Percentiles rank a stretch among this genome's conserved stretches.
Evolutionary conservation across 202 grass and related monocot species (phyloP).

Genomic region (Elaeis oleifera): DNA sequence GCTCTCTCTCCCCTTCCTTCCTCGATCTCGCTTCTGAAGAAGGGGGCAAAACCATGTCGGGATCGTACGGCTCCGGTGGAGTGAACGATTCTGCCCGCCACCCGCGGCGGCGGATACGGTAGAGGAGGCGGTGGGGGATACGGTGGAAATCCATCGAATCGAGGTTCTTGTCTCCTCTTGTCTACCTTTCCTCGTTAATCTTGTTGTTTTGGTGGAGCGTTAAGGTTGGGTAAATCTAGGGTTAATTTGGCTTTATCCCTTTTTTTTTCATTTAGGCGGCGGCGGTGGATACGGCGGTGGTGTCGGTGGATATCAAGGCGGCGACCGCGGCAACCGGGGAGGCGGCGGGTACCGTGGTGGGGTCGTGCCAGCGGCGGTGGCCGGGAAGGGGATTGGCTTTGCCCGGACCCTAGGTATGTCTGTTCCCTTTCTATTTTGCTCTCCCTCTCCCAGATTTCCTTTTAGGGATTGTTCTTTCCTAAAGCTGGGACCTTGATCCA

Average conservation of each 20-base stretch:
- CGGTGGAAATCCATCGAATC: slow-evolving; percentile 3
- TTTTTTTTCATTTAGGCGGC: neutral
- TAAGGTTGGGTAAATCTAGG: neutral
- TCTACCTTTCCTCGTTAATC: neutral
- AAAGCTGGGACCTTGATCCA: slow-evolving; percentile 35
- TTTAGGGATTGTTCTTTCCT: neutral
- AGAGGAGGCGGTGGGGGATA: slow-evolving; percentile 24
- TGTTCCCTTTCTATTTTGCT: slow-evolving; percentile 3
- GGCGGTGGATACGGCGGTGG: slow-evolving; percentile 9
- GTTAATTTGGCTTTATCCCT: neutral
- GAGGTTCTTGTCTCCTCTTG: neutral
- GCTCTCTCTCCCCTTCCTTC: slow-evolving; percentile 18
- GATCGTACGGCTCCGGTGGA: slow-evolving; percentile 81
- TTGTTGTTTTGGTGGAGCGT: neutral
- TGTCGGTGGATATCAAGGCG: slow-evolving; percentile 15
- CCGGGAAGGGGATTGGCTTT: slow-evolving; percentile 93
- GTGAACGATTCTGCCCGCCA: slow-evolving; percentile 17
- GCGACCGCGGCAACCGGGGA: slow-evolving; percentile 10
- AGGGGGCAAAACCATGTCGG: slow-evolving; percentile 65
- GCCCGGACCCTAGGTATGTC: slow-evolving; percentile 70
- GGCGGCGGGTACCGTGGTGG: slow-evolving; percentile 11
- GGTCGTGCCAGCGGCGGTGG: slow-evolving; percentile 46
- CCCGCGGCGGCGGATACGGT: slow-evolving; percentile 32
- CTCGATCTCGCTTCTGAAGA: slow-evolving; percentile 19
- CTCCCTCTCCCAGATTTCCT: neutral